A percentile compares a stretch with the other conserved stretches of the same genome.
Evolutionary conservation across 2,329 filamentous ascomycete genomes (phyloP).

Genomic region (Hysterium pulicare): DNA sequence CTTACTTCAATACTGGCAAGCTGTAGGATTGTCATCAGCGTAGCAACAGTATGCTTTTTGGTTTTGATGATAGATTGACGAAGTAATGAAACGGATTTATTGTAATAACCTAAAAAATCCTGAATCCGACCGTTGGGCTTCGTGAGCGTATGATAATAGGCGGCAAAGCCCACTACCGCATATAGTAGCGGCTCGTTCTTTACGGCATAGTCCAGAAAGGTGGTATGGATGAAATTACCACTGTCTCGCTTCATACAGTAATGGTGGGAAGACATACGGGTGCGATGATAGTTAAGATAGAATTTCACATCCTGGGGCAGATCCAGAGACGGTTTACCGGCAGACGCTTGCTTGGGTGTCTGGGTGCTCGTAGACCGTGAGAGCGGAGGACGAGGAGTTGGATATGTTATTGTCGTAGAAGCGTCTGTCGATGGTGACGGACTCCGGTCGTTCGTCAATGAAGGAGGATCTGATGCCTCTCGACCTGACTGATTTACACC

Average conservation of each 20-base stretch:
- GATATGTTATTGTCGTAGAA: slow-evolving; percentile 32
- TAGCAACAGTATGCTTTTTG: slow-evolving; percentile 69
- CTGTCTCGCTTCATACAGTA: slow-evolving; percentile 73
- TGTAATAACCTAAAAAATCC: slow-evolving; percentile 85
- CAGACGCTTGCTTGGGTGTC: slow-evolving; percentile 14
- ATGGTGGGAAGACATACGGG: slow-evolving; percentile 76
- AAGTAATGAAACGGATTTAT: slow-evolving; percentile 76
- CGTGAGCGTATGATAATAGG: slow-evolving; percentile 76
- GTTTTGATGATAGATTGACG: slow-evolving; percentile 67
- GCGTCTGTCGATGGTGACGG: slow-evolving; percentile 52
- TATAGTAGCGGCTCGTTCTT: slow-evolving; percentile 79
- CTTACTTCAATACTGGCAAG: slow-evolving; percentile 88
- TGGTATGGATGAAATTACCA: slow-evolving; percentile 68
- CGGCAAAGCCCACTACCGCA: slow-evolving; percentile 81
- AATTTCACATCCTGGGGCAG: slow-evolving; percentile 69
- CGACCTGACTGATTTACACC: slow-evolving; percentile 23
- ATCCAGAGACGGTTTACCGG: slow-evolving; percentile 29
- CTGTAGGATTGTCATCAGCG: slow-evolving; percentile 82
- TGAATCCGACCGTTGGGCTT: slow-evolving; percentile 70
- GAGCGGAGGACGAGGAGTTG: slow-evolving; percentile 24
- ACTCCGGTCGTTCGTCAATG: slow-evolving; percentile 43
- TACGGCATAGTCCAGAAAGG: slow-evolving; percentile 69
- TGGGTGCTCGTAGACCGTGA: slow-evolving; percentile 34
- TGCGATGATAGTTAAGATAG: slow-evolving; percentile 74
- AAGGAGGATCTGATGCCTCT: slow-evolving; percentile 39